Percentiles rank a stretch among this genome's conserved stretches.
Evolutionary conservation across 768 basidiomycete genomes (phyloP).

Genomic region (Lactarius pseudohatsudake): DNA sequence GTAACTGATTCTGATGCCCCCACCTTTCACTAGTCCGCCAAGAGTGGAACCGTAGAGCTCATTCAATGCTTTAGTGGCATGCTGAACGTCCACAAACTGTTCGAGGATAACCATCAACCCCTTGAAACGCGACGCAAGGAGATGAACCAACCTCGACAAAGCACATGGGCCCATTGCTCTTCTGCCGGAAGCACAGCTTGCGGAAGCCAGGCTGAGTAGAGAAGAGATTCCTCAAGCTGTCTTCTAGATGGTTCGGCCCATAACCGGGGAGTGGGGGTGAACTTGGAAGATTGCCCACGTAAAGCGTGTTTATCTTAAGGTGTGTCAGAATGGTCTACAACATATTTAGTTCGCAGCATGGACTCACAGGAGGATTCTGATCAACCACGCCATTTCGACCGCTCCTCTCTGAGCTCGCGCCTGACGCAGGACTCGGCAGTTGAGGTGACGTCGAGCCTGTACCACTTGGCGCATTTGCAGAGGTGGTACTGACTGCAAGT

Average conservation of each 20-base stretch:
- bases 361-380: slow-evolving; percentile 86
- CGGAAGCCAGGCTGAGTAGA: slow-evolving; percentile 78
- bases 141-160: slow-evolving; percentile 79
- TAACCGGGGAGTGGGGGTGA: slow-evolving; percentile 68
- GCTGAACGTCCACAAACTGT: slow-evolving; percentile 87
- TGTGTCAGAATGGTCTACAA: slow-evolving; percentile 12
- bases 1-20: slow-evolving; percentile 94
- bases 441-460: slow-evolving; percentile 66
- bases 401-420: slow-evolving; percentile 46
- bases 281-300: slow-evolving; percentile 96
- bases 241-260: slow-evolving; percentile 82
- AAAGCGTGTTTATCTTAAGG: slow-evolving; percentile 89
- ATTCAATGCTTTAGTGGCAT: slow-evolving; percentile 83
- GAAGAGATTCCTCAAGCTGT: slow-evolving; percentile 82
- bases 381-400: slow-evolving; percentile 52
- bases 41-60: slow-evolving; percentile 92
- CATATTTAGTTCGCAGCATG: neutral
- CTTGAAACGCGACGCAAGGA: neutral
- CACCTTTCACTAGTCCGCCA: slow-evolving; percentile 88
- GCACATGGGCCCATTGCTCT: slow-evolving; percentile 98
- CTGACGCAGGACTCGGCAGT: slow-evolving; percentile 72
- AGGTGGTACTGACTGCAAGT: slow-evolving; percentile 50
- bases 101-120: slow-evolving; percentile 6
- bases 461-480: slow-evolving; percentile 28
- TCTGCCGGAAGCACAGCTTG: slow-evolving; percentile 92